Percentiles rank a stretch among this genome's conserved stretches.
Evolutionary conservation across 805 yeast species (phyloP).

Genomic region (Isabelozyma pseudorhagii): DNA sequence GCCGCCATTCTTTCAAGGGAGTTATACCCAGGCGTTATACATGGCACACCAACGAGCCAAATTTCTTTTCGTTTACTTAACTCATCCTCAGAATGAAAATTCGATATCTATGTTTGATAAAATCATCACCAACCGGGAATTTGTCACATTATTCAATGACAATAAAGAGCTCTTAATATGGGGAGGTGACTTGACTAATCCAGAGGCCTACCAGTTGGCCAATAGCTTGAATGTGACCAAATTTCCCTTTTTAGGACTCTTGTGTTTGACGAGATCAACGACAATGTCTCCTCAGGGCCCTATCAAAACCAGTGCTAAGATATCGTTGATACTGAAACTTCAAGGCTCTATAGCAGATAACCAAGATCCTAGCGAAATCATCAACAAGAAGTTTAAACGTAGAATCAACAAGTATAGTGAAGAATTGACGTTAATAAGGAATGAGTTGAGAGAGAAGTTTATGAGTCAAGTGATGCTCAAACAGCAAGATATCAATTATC

Average conservation of each 20-base stretch:
- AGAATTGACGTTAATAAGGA: conserved; percentile 55
- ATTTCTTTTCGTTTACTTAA: conserved; percentile 71
- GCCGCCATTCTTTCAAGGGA: conserved; percentile 61
- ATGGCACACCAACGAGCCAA: conserved; percentile 66
- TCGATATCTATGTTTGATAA: conserved; percentile 49
- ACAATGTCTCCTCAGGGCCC: conserved; percentile 56
- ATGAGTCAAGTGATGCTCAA: conserved; percentile 54
- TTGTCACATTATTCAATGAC: conserved; percentile 36
- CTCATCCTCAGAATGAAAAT: conserved; percentile 69
- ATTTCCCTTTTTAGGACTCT: conserved; percentile 78
- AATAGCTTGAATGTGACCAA: conserved; percentile 66
- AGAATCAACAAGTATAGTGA: conserved; percentile 59
- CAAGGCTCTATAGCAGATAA: conserved; percentile 58
- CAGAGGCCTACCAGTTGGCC: conserved; percentile 83
- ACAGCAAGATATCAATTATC: conserved; percentile 78
- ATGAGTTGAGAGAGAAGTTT: conserved; percentile 61
- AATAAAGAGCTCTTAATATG: conserved; percentile 62
- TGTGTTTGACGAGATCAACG: conserved; percentile 63
- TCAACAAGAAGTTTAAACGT: conserved; percentile 37
- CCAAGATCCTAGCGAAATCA: conserved; percentile 22
- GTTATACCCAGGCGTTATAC: conserved; percentile 77
- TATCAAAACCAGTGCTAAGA: conserved; percentile 48
- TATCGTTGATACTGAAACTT: conserved; percentile 57
- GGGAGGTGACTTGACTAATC: conserved; percentile 83
- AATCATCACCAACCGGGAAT: conserved; percentile 50